A percentile compares a stretch with the other conserved stretches of the same genome.
phyloP scores from a whole-genome alignment of 805 yeast species.

The Metschnikowia borealis region DNA sequence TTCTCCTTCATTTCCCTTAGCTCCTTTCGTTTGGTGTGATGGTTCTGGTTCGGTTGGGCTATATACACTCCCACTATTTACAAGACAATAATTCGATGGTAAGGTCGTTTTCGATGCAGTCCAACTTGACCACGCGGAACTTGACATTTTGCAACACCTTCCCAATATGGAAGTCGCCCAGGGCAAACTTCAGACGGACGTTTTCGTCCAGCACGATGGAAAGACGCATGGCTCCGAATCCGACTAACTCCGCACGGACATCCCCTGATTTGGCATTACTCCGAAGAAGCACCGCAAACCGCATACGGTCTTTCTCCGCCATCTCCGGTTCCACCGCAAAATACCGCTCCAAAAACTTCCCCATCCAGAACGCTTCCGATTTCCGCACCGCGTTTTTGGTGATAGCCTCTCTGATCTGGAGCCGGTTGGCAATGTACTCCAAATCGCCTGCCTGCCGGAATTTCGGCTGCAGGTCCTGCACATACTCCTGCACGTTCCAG shows the following conservation, averaged over 20 bases:
- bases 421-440: constrained; percentile 36
- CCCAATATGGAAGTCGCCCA: constrained; percentile 23
- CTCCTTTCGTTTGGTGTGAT: too few species aligned
- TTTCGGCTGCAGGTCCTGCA: neutral
- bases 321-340: constrained; percentile 17
- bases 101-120: constrained; percentile 35
- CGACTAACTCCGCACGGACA: constrained; percentile 24
- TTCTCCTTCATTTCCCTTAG: too few species aligned
- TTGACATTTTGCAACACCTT: constrained; percentile 17
- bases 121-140: constrained; percentile 25
- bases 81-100: constrained; percentile 14
- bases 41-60: too few species aligned
- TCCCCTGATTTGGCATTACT: constrained; percentile 27
- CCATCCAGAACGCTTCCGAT: constrained; percentile 36
- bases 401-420: constrained; percentile 43
- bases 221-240: constrained; percentile 22
- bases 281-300: constrained; percentile 21
- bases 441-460: constrained; percentile 20
- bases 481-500: constrained; percentile 49
- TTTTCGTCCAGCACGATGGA: constrained; percentile 21
- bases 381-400: constrained; percentile 26
- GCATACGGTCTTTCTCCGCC: constrained; percentile 18
- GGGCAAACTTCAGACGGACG: constrained; percentile 18
- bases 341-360: constrained; percentile 30
- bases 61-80: neutral